A percentile compares a stretch with the other conserved stretches of the same genome.
phyloP scores from a whole-genome alignment of 345 rosid genomes.

The Populus davidiana region DNA sequence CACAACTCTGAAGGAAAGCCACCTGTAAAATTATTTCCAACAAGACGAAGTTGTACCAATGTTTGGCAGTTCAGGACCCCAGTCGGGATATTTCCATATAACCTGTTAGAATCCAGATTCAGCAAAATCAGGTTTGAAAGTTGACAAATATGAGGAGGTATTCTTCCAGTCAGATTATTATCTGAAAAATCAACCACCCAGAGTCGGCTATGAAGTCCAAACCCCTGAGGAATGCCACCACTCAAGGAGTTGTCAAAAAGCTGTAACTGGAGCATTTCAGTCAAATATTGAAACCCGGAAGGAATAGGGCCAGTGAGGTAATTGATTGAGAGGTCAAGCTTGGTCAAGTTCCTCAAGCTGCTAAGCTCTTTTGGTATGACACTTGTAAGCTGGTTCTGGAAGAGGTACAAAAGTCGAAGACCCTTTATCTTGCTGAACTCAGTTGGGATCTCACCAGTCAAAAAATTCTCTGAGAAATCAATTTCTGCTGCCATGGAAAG shows the following conservation, averaged over 20 bases:
- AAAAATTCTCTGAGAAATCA: slow-evolving; percentile 74
- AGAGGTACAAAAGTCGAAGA: slow-evolving; percentile 60
- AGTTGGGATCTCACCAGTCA: slow-evolving; percentile 57
- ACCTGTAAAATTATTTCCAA: slow-evolving; percentile 63
- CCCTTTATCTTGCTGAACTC: slow-evolving; percentile 55
- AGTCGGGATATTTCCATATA: slow-evolving; percentile 66
- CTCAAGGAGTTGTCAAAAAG: slow-evolving; percentile 67
- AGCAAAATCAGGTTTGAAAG: slow-evolving; percentile 59
- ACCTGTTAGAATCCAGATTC: slow-evolving; percentile 67
- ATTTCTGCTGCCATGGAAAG: slow-evolving; percentile 52
- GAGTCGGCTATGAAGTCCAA: slow-evolving; percentile 54
- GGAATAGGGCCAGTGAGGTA: slow-evolving; percentile 62
- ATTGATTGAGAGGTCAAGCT: slow-evolving; percentile 78
- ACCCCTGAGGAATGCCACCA: slow-evolving; percentile 62
- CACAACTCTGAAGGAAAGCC: slow-evolving; percentile 59
- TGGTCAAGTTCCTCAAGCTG: slow-evolving; percentile 46
- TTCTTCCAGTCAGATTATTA: slow-evolving; percentile 55
- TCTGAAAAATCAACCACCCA: slow-evolving; percentile 64
- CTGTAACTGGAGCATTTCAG: slow-evolving; percentile 55
- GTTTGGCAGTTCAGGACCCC: slow-evolving; percentile 60
- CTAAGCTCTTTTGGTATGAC: slow-evolving; percentile 65
- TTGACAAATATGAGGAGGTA: slow-evolving; percentile 67
- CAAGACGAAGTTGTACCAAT: slow-evolving; percentile 65
- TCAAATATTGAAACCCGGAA: slow-evolving; percentile 50
- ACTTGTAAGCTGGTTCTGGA: slow-evolving; percentile 64